These are phyloP conservation scores for Crepidotus variabilis DNA, from an alignment of 768 basidiomycete genomes.

Conservation along the genomic window DNA sequence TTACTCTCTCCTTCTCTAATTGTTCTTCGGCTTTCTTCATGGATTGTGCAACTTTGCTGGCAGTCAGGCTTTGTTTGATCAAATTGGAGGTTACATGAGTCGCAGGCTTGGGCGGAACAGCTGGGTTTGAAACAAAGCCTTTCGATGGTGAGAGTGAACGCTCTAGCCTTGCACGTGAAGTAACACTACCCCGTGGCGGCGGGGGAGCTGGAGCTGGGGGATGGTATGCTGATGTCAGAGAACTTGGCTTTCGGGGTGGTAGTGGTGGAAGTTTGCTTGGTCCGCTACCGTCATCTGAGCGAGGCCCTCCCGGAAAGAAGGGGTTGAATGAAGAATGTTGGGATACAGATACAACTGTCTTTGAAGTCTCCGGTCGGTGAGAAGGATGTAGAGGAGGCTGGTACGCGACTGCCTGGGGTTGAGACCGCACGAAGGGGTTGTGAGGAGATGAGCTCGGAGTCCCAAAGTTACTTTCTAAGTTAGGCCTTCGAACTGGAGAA, in stretches of 20 bases:
- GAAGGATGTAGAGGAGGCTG: constrained; percentile 26
- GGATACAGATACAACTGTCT: neutral
- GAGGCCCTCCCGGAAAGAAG: constrained; percentile 10
- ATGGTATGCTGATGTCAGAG: constrained; percentile 18
- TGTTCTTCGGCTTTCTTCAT: constrained; percentile 67
- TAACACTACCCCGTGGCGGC: constrained; percentile 36
- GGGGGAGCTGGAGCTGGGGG: constrained; percentile 8
- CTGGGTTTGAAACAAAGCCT: constrained; percentile 10
- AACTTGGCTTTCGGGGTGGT: constrained; percentile 46
- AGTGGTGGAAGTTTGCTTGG: constrained; percentile 38
- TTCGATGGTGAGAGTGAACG: constrained; percentile 17
- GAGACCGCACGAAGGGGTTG: constrained; percentile 3
- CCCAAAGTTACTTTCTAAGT: constrained; percentile 2
- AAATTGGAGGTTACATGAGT: constrained; percentile 56
- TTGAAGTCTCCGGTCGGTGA: constrained; percentile 19
- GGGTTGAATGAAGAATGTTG: constrained; percentile 14
- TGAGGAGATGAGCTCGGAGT: constrained; percentile 3
- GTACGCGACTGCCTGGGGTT: constrained; percentile 9
- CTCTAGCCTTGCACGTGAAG: constrained; percentile 7
- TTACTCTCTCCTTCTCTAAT: constrained; percentile 64
- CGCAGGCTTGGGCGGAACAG: constrained; percentile 34
- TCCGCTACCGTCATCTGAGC: constrained; percentile 2
- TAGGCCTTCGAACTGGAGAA: constrained; percentile 7
- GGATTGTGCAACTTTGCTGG: constrained; percentile 66
- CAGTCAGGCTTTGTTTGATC: constrained; percentile 73